Evolutionary conservation across 176 grass and related monocot species (phyloP).

Genomic region (Oryza rufipogon): DNA sequence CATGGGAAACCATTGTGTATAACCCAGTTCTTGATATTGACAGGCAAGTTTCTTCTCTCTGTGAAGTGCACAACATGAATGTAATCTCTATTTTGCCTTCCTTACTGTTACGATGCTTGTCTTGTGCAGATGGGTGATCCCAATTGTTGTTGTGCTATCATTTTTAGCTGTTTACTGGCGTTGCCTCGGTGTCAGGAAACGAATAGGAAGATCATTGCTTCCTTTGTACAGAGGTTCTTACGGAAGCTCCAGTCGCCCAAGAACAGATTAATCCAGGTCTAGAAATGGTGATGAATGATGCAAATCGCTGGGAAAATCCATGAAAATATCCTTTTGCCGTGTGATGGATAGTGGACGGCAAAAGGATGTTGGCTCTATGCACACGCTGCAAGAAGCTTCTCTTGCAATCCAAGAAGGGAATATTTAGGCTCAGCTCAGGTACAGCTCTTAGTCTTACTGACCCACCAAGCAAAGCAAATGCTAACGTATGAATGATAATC

Average conservation of each 20-base stretch:
- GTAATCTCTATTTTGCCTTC: neutral
- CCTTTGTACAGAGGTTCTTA: conserved; percentile 68
- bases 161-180: conserved; percentile 73
- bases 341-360: neutral
- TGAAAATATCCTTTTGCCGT: neutral
- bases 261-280: conserved; percentile 65
- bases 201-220: conserved; percentile 51
- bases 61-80: neutral
- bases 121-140: conserved; percentile 81
- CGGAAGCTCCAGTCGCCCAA: conserved; percentile 51
- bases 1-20: conserved; percentile 88
- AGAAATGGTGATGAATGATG: neutral
- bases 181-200: conserved; percentile 69
- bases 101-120: neutral
- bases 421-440: neutral
- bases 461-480: neutral
- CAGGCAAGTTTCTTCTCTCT: conserved; percentile 46
- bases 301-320: neutral
- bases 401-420: conserved; percentile 21
- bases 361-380: neutral
- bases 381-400: conserved; percentile 10
- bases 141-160: conserved; percentile 47
- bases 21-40: conserved; percentile 90
- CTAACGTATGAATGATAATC: neutral
- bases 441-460: conserved; percentile 22